Evolutionary conservation across 192 early-diverging fungal genomes (phyloP).

Genomic region (Paraglomus brasilianum): DNA sequence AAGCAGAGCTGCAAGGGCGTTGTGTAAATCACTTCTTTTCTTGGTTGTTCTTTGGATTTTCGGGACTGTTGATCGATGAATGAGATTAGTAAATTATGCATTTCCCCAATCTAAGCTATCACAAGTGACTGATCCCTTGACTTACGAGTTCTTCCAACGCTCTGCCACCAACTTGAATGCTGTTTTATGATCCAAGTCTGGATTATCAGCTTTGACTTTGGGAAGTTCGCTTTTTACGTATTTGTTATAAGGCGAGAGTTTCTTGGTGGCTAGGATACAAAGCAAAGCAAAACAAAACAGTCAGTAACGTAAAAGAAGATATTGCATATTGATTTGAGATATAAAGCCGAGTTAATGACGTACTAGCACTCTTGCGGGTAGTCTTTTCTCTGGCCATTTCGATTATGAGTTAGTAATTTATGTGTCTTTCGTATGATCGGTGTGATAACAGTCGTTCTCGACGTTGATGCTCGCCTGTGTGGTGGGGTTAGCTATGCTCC

Average conservation of each 20-base stretch:
- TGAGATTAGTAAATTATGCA: too few species aligned
- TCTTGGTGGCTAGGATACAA: neutral
- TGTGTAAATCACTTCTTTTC: too few species aligned
- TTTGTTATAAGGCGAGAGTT: conserved; percentile 61
- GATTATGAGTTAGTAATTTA: conserved; percentile 2
- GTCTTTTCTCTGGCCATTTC: conserved; percentile 51
- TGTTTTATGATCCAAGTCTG: conserved; percentile 59
- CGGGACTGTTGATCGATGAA: too few species aligned
- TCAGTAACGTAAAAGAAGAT: neutral
- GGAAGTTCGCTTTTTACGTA: conserved; percentile 69
- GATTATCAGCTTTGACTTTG: conserved; percentile 63
- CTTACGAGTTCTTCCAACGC: conserved; percentile 52
- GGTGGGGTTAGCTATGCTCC: too few species aligned
- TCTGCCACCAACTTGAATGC: conserved; percentile 65
- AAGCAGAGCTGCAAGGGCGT: too few species aligned
- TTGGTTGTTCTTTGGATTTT: too few species aligned
- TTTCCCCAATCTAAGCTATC: too few species aligned
- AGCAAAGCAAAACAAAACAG: neutral
- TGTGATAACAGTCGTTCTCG: neutral
- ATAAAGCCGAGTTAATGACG: too few species aligned
- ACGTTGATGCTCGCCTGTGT: too few species aligned
- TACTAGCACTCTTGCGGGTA: conserved; percentile 37
- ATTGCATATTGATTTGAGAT: neutral
- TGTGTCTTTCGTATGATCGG: neutral
- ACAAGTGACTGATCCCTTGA: too few species aligned